phyloP scores from a whole-genome alignment of 768 basidiomycete genomes.

The Gloeostereum incarnatum region DNA sequence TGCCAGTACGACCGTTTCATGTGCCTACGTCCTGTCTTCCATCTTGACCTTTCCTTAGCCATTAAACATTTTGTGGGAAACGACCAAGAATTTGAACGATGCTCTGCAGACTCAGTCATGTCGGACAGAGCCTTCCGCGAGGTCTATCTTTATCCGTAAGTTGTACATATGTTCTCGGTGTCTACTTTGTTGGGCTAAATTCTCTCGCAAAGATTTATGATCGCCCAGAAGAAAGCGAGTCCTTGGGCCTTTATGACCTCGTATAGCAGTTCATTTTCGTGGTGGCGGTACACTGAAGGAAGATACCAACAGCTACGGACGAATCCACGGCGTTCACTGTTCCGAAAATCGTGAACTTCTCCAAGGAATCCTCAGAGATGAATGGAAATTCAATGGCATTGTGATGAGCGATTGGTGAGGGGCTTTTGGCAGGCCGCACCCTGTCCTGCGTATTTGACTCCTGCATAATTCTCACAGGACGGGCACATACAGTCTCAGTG shows the following conservation, averaged over 20 bases:
- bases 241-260: constrained; percentile 64
- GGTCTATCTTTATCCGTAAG: constrained; percentile 64
- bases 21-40: not conserved
- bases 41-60: constrained; percentile 18
- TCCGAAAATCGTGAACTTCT: constrained; percentile 60
- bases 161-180: constrained; percentile 3
- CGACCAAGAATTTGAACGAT: constrained; percentile 68
- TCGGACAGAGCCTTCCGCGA: constrained; percentile 62
- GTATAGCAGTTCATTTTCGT: constrained; percentile 15
- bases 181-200: constrained; percentile 1
- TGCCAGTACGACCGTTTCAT: constrained; percentile 27
- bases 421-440: too few species aligned
- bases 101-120: constrained; percentile 53
- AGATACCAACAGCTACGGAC: constrained; percentile 71
- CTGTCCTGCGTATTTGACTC: too few species aligned
- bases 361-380: constrained; percentile 54
- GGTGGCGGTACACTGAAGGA: too few species aligned
- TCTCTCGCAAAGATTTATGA: constrained; percentile 39
- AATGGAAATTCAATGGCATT: constrained; percentile 65
- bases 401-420: constrained; percentile 77
- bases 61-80: constrained; percentile 73
- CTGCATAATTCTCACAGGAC: constrained; percentile 31
- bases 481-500: constrained; percentile 59
- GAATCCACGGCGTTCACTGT: constrained; percentile 62
- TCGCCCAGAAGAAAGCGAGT: constrained; percentile 51